Percentiles rank a stretch among this genome's conserved stretches.
These are phyloP conservation scores for Parmelia sp. DNA, from an alignment of 495 filamentous ascomycete species.

Conservation along the genomic window DNA sequence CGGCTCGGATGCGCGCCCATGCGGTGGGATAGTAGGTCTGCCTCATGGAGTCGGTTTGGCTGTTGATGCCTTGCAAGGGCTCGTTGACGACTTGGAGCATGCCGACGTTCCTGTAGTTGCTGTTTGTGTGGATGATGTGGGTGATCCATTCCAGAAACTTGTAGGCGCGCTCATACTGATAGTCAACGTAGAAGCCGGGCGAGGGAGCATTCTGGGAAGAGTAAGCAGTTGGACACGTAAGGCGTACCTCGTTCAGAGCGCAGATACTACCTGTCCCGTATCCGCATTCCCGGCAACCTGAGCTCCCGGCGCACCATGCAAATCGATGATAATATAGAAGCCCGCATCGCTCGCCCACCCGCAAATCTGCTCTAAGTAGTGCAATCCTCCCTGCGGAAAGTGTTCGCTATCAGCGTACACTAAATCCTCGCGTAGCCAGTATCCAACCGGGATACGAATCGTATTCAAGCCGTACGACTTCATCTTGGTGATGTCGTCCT, in stretches of 20 bases:
- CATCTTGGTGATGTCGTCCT: slow-evolving; percentile 51
- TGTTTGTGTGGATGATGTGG: slow-evolving; percentile 46
- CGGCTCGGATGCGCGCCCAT: slow-evolving; percentile 42
- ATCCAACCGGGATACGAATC: slow-evolving; percentile 57
- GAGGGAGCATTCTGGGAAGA: slow-evolving; percentile 30
- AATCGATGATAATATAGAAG: slow-evolving; percentile 58
- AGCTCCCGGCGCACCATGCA: slow-evolving; percentile 57
- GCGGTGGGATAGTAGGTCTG: slow-evolving; percentile 45
- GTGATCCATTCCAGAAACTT: slow-evolving; percentile 56
- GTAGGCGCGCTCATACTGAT: slow-evolving; percentile 52
- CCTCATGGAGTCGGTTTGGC: slow-evolving; percentile 32
- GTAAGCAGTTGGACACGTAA: not conserved
- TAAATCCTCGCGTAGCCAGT: slow-evolving; percentile 55
- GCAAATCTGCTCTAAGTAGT: slow-evolving; percentile 49
- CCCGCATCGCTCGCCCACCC: slow-evolving; percentile 50
- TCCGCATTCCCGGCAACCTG: slow-evolving; percentile 46
- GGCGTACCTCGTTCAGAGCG: too few species aligned
- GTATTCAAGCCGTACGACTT: slow-evolving; percentile 51
- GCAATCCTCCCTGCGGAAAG: slow-evolving; percentile 51
- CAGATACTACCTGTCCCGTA: slow-evolving; percentile 45
- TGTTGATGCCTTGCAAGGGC: slow-evolving; percentile 38
- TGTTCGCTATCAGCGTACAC: slow-evolving; percentile 48
- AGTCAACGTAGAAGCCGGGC: slow-evolving; percentile 49
- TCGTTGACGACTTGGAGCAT: slow-evolving; percentile 58
- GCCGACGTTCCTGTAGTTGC: slow-evolving; percentile 50